Base-by-base conservation (phyloP, 1,139 yeast species). In the Scheffersomyces parashehatae region DNA sequence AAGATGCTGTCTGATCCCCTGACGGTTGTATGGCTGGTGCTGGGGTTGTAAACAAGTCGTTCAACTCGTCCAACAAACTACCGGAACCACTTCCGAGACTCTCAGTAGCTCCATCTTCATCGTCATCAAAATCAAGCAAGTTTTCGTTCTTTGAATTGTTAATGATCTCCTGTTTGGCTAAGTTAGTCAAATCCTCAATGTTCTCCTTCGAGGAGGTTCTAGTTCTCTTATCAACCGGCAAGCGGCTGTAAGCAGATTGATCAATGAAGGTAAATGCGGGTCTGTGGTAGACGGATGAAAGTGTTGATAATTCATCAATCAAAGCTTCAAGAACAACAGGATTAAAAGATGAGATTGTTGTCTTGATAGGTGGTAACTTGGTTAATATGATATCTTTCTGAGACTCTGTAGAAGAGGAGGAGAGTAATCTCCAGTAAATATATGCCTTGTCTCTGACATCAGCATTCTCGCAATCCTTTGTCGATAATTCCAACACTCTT, bases 371-470 rank as follows among this genome's bases (percentile, higher is more conserved):
- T 6, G 96, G 96, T 45, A 86, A 68, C 48, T 79, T 80, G 9
- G 83, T 73, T 46, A 85, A 65, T 26, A 85, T 70, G 37, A 87
- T 75, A 42, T 77, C 73, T 54, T 77, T 61, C 39, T 76, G 77
- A 28, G 73, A 58, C 4, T 67, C 74, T 3, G 64, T 56, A 6
- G 78, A 64, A 1, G 68, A 58, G 28, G 85, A 70, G 0, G 97
- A 88, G 46, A 93, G 73, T 46, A 95, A 73, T 60, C 99, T 82
- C 98, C 98, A 93, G 67, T 90, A 93, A 41, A 93, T 79, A 65
- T 85, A 93, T 0, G 97, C 97, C 67, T 93, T 82, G 65, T 93
- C 99, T 58, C 98, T 80, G 34, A 93, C 88, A 64, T 93, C 99
- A 2, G 96, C 87, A 62, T 90, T 90, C 54, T 89, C 95, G 46